Evolutionary conservation across 2,329 filamentous ascomycete genomes (phyloP), one percentile per base, ranked within the genome.

Genomic region (Arthrobotrys iridis): DNA sequence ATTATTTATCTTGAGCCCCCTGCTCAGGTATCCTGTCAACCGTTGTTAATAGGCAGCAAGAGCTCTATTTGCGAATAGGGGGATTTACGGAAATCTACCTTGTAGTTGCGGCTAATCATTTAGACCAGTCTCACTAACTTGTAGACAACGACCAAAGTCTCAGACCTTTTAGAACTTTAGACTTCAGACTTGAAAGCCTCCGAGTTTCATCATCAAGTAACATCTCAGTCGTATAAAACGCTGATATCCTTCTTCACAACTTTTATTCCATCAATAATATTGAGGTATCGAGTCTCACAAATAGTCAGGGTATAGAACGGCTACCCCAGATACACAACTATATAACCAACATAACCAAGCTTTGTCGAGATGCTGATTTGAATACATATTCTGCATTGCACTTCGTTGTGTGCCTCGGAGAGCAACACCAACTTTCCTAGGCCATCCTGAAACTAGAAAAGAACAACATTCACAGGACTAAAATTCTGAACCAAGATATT

Each of bases 391-490:
- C 33, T 11, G 15, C 40, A 46, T n/a, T 11, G 5, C 33, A 18
- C 8, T 46, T 8, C 18, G 6, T 33, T 4, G 30, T 22, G n/a
- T n/a, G n/a, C 28, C 35, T 37, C 33, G n/a, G 3, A 8, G 2
- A 28, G 33, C 30, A 64, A 64, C 43, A 52, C 28, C 43, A 64
- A 64, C 33, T 40, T 52, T 33, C 11, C 37, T 28, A 30, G 28
- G 26, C 26, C 13, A 40, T 15, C 30, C 43, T 52, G 30, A 64
- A 64, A 64, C 43, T 13, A 28, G 11, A n/a, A 18, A 60, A 60
- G 22, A 28, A 45, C 30, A 46, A 15, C 22, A 52, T 35, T 10
- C 10, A 13, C 3, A n/a, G 20, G 18, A 18, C 26, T 4, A 20
- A 33, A 30, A 2, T 18, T 7, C 28, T 8, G 10, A 33, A 2